Evolutionary conservation across 768 basidiomycete species (phyloP), one percentile per base, ranked within the genome.

Genomic region (Cystofilobasidium macerans): DNA sequence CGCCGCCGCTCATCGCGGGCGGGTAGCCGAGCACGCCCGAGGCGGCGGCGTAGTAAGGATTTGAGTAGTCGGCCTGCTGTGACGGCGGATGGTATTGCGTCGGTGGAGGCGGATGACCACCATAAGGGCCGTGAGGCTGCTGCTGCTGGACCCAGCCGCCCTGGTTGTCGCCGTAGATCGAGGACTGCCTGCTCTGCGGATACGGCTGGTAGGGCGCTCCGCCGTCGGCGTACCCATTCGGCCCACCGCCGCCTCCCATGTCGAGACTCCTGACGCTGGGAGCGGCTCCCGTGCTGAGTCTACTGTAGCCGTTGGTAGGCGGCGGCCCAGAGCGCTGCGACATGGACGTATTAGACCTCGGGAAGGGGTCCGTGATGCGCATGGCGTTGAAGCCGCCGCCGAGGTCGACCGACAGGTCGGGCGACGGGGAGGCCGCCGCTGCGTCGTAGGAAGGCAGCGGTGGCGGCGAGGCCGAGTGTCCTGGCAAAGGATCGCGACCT

Each of bases 371-470:
- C 61, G 74, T 75, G 65, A 87, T 75, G 58, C 76, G 80, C 74
- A 88, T 77, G 47, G 80, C 76, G 53, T 80, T 79, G 74, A 87
- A 83, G 48, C 57, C n/a, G n/a, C n/a, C n/a, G n/a, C n/a, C 57
- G 36, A 68, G 62, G 13, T 63, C 33, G 18, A 54, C 24, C 35
- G 28, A 9, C 58, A 42, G 58, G 36, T 60, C 58, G 58, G 58
- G 38, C 35, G 58, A 60, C 11, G 58, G 43, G 22, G 33, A 5
- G 8, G 58, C 38, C 6, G 58, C 58, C n/a, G 58, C 58, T 20
- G 58, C 58, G n/a, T 60, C 58, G 58, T 60, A 60, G 2, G 58
- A 60, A 16, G 58, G 58, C 18, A 60, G 38, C 35, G 58, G 36
- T 7, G 58, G 58, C 16, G 58, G 28, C 12, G 58, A 42, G 3